Base-by-base conservation (phyloP, 1,284 basidiomycete genomes). In the Cryptococcus sp. region DNA sequence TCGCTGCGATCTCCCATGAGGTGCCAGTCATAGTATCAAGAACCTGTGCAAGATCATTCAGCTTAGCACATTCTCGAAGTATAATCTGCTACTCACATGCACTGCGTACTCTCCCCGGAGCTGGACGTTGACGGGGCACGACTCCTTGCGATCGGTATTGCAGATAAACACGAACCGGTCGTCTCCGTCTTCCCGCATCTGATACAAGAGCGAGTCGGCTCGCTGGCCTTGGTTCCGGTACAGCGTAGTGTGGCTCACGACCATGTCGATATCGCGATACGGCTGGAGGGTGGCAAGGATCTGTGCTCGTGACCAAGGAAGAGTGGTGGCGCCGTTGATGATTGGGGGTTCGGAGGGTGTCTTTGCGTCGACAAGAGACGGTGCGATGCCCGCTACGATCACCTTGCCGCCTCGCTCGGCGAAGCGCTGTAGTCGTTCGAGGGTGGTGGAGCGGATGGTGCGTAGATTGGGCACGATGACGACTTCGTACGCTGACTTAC, bases 401-500 rank as follows among this genome's bases (percentile, higher is more conserved):
- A 70, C 65, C 23, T 50, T 62, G 5, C 70, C 68, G 3, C 69
- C 69, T 39, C 47, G 20, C 5, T 44, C 54, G 2, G 60, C 53
- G 47, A 72, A 72, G 15, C 45, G 35, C 19, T 55, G 56, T 15
- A 72, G 47, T 31, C 68, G 45, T 20, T 57, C 54, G 3, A 70
- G 54, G 2, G 70, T 72, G 17, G 68, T 62, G 5, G 61, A 61
- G n/a, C 70, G 62, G 27, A 72, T 68, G 0, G 70, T 72, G 10
- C 56, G 27, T 13, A 70, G 45, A 42, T 69, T 65, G 10, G 70
- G 67, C 8, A 67, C 59, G 23, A 72, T 57, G 38, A 70, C 62
- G 1, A 52, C 68, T 19, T 72, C 63, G 51, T 72, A 72, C 20
- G 55, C 40, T 38, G 65, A 70, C 16, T 66, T 17, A 2, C 68